phyloP scores from a whole-genome alignment of 371 early-diverging fungal genomes.

The Mortierella sp. region DNA sequence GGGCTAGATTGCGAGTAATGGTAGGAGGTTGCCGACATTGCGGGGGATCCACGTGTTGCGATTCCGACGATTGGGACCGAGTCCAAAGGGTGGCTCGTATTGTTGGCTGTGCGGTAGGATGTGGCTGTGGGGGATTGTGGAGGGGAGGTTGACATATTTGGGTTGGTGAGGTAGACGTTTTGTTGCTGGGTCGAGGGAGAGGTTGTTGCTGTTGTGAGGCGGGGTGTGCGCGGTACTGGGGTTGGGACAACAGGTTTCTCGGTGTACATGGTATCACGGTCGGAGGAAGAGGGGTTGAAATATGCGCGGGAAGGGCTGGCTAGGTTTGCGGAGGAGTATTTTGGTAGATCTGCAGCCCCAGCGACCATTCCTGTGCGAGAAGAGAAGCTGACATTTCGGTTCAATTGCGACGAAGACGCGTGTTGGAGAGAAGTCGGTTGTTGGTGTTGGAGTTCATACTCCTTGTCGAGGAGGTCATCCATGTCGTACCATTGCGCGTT shows the following conservation, averaged over 20 bases:
- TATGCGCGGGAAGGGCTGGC: conserved; percentile 20
- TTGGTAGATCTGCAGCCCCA: conserved; percentile 17
- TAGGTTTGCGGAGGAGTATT: conserved; percentile 27
- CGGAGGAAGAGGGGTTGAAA: background rate
- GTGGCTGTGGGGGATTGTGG: conserved; percentile 14
- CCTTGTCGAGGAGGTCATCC: conserved; percentile 55
- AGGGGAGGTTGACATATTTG: conserved; percentile 3
- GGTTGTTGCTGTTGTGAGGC: conserved; percentile 27
- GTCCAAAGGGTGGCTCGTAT: background rate
- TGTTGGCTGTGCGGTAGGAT: conserved; percentile 11
- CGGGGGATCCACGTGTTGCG: conserved; percentile 27
- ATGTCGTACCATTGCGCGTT: conserved; percentile 55
- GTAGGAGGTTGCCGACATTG: conserved; percentile 17
- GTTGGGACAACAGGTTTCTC: conserved; percentile 42
- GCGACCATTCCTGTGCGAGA: background rate
- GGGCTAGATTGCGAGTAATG: background rate
- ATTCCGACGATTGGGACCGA: conserved; percentile 33
- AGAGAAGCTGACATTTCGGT: conserved; percentile 29
- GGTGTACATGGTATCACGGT: conserved; percentile 8
- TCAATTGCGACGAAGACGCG: conserved; percentile 1
- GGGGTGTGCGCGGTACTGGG: conserved; percentile 42
- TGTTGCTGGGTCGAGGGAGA: conserved; percentile 26
- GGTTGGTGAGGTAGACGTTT: conserved; percentile 25
- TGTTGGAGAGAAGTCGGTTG: background rate
- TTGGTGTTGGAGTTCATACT: conserved; percentile 30